These are phyloP conservation scores for Fusarium papillatum DNA, from an alignment of 2,329 filamentous ascomycete species.

Conservation along the genomic window DNA sequence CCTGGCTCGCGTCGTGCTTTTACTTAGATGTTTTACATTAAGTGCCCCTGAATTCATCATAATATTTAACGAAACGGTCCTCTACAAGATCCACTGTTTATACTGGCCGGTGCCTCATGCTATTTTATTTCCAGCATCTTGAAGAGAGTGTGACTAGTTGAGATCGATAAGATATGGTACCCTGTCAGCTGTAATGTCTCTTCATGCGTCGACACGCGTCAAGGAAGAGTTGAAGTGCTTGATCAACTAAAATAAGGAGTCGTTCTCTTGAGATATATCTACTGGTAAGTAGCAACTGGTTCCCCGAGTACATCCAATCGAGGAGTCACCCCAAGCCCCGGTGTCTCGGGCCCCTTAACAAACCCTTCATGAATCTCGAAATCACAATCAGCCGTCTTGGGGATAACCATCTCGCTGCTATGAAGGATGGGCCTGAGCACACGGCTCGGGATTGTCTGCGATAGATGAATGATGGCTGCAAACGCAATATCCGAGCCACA, in stretches of 20 bases:
- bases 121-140: too few relatives aligned
- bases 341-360: conserved; percentile 1
- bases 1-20: too few relatives aligned
- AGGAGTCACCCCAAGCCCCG: conserved; percentile 13
- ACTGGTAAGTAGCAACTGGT: conserved; percentile 18
- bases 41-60: too few relatives aligned
- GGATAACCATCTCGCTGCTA: conserved; percentile 1
- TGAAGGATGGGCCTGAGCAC: conserved; percentile 15
- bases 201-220: not conserved
- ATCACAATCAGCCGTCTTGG: conserved; percentile 16
- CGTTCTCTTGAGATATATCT: not conserved
- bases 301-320: conserved; percentile 17
- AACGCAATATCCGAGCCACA: conserved; percentile 18
- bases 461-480: conserved; percentile 19
- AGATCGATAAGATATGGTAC: too few relatives aligned
- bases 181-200: too few relatives aligned
- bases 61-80: too few relatives aligned
- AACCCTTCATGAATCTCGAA: conserved; percentile 9
- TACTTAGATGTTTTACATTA: too few relatives aligned
- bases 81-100: too few relatives aligned
- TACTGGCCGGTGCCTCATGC: too few relatives aligned
- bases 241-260: not conserved
- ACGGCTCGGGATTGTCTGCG: conserved; percentile 14
- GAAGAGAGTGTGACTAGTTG: too few relatives aligned
- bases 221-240: not conserved